These are phyloP conservation scores for Apiospora saccharicola DNA, from an alignment of 2,329 filamentous ascomycete genomes.

Conservation along the genomic window DNA sequence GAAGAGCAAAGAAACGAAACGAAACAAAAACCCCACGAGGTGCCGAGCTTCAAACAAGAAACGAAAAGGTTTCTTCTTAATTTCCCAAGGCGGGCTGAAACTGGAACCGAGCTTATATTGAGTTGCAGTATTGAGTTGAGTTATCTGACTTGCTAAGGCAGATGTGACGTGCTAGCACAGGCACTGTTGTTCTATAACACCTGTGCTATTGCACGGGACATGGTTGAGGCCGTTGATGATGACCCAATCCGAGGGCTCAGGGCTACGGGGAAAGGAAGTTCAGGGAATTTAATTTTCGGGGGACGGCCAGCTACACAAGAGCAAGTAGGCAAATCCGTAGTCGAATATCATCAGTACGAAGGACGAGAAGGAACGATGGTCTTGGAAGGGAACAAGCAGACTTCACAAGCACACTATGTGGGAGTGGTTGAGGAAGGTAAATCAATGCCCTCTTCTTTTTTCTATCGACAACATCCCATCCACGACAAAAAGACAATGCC, in stretches of 20 bases:
- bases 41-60: conserved; percentile 9
- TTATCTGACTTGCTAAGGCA: conserved; percentile 6
- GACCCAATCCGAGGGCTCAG: neutral
- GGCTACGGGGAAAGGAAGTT: neutral
- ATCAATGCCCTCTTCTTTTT: no score
- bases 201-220: conserved; percentile 15
- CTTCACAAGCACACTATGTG: neutral
- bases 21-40: conserved; percentile 20
- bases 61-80: conserved; percentile 16
- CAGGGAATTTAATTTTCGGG: neutral
- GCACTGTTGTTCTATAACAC: conserved; percentile 3
- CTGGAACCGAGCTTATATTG: conserved; percentile 23
- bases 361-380: neutral
- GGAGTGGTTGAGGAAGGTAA: neutral
- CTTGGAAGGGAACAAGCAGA: neutral
- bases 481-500: neutral
- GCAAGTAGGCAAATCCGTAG: neutral
- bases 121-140: neutral
- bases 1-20: conserved; percentile 16
- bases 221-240: neutral
- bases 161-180: conserved; percentile 19
- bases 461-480: no score
- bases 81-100: conserved; percentile 16
- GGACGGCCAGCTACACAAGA: neutral
- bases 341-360: neutral